Evolutionary conservation across 345 rosid genomes (phyloP).

Genomic region (Corchorus capsularis): DNA sequence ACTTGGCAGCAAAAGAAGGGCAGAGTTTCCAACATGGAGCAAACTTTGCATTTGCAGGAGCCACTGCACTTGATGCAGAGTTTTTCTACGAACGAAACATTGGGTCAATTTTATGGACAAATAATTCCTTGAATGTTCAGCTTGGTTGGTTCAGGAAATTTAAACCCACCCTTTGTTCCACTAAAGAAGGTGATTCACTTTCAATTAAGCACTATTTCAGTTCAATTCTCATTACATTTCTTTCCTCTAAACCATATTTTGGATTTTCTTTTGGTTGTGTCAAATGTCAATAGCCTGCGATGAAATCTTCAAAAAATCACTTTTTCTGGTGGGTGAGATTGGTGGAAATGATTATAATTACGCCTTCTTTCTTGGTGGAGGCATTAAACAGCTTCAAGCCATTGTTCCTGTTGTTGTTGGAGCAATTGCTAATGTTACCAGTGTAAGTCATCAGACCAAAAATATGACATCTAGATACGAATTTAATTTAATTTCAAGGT

Average conservation of each 20-base stretch:
- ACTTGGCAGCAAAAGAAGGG: slow-evolving; percentile 35
- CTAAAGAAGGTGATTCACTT: slow-evolving; percentile 39
- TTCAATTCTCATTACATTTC: no score
- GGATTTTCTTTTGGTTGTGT: neutral
- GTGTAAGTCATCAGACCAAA: slow-evolving; percentile 29
- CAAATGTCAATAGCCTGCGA: slow-evolving; percentile 46
- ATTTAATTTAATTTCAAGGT: neutral
- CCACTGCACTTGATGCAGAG: slow-evolving; percentile 53
- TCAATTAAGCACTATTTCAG: neutral
- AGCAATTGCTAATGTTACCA: slow-evolving; percentile 40
- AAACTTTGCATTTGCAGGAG: slow-evolving; percentile 76
- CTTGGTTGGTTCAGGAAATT: slow-evolving; percentile 65
- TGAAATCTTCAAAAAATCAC: slow-evolving; percentile 50
- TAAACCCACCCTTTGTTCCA: slow-evolving; percentile 53
- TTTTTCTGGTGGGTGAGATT: slow-evolving; percentile 69
- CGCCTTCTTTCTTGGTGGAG: slow-evolving; percentile 44
- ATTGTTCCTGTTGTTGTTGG: slow-evolving; percentile 52
- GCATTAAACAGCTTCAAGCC: slow-evolving; percentile 34
- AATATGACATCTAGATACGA: neutral
- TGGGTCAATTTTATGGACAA: slow-evolving; percentile 41
- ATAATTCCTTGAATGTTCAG: slow-evolving; percentile 51
- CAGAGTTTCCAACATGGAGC: slow-evolving; percentile 32
- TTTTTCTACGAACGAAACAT: slow-evolving; percentile 40
- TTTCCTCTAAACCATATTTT: no score
- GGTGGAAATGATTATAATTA: slow-evolving; percentile 80